These are phyloP conservation scores for Protomyces gravidus DNA, from an alignment of 1,139 yeast species.

Conservation along the genomic window DNA sequence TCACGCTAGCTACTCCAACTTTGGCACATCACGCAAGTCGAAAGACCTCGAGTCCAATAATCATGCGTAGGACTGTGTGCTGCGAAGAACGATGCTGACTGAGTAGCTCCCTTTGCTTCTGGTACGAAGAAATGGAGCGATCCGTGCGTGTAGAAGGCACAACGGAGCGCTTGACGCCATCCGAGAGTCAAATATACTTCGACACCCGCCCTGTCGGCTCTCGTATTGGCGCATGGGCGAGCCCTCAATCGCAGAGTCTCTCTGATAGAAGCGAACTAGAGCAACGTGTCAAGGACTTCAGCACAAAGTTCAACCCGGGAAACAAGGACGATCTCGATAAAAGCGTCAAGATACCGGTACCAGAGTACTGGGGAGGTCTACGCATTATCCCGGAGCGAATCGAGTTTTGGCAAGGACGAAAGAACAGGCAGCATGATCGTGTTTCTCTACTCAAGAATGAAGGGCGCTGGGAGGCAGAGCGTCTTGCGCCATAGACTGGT, in stretches of 20 bases:
- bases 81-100: background rate
- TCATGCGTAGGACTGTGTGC: slow-evolving; percentile 51
- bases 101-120: slow-evolving; percentile 46
- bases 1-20: slow-evolving; percentile 56
- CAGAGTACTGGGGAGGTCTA: slow-evolving; percentile 94
- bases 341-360: slow-evolving; percentile 67
- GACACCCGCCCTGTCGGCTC: slow-evolving; percentile 88
- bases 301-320: slow-evolving; percentile 48
- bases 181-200: slow-evolving; percentile 71
- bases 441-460: slow-evolving; percentile 41
- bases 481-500: slow-evolving; percentile 2
- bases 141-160: slow-evolving; percentile 90
- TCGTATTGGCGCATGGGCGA: slow-evolving; percentile 94
- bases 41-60: slow-evolving; percentile 66
- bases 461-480: slow-evolving; percentile 43
- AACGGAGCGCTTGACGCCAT: slow-evolving; percentile 67
- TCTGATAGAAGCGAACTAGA: slow-evolving; percentile 61
- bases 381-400: slow-evolving; percentile 81
- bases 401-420: slow-evolving; percentile 97
- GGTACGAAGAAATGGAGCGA: slow-evolving; percentile 86
- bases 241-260: slow-evolving; percentile 72
- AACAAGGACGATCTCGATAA: slow-evolving; percentile 39
- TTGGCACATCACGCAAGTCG: slow-evolving; percentile 81
- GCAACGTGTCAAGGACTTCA: slow-evolving; percentile 46
- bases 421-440: slow-evolving; percentile 85